Percentiles rank a stretch among this genome's conserved stretches.
phyloP scores from a whole-genome alignment of 352 stramenopile species.

The Phytophthora capsici region DNA sequence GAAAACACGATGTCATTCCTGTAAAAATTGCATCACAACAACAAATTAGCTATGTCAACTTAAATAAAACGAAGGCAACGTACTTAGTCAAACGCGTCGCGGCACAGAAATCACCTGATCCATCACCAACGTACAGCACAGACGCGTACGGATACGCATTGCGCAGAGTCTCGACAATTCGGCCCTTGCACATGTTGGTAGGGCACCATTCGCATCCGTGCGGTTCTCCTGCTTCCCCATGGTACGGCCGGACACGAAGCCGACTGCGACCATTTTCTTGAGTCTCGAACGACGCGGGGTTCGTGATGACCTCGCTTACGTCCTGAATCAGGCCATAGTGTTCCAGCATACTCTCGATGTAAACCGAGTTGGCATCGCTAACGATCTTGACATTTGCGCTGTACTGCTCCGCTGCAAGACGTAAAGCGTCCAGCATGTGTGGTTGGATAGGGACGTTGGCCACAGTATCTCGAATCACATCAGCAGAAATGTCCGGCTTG shows the following conservation, averaged over 20 bases:
- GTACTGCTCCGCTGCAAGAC: conserved; percentile 45
- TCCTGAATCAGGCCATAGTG: conserved; percentile 36
- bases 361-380: conserved; percentile 83
- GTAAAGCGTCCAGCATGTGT: conserved; percentile 74
- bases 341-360: conserved; percentile 80
- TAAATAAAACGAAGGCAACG: conserved; percentile 3
- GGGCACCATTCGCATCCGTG: conserved; percentile 71
- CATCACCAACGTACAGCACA: conserved; percentile 81
- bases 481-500: conserved; percentile 42
- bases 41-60: conserved; percentile 1
- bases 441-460: conserved; percentile 63
- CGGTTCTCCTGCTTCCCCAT: conserved; percentile 38
- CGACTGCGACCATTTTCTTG: conserved; percentile 25
- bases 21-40: neutral
- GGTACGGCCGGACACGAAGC: conserved; percentile 63
- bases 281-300: conserved; percentile 52
- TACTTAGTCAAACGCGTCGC: conserved; percentile 61
- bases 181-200: conserved; percentile 85
- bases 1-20: conserved; percentile 75
- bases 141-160: conserved; percentile 36
- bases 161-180: conserved; percentile 63
- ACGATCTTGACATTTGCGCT: conserved; percentile 67
- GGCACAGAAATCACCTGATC: conserved; percentile 74
- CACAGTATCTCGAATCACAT: conserved; percentile 51
- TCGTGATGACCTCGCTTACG: conserved; percentile 65